Evolutionary conservation across 73 alveolate species (phyloP), one percentile per base, ranked within the genome.

Genomic region (Paramecium caudatum): DNA sequence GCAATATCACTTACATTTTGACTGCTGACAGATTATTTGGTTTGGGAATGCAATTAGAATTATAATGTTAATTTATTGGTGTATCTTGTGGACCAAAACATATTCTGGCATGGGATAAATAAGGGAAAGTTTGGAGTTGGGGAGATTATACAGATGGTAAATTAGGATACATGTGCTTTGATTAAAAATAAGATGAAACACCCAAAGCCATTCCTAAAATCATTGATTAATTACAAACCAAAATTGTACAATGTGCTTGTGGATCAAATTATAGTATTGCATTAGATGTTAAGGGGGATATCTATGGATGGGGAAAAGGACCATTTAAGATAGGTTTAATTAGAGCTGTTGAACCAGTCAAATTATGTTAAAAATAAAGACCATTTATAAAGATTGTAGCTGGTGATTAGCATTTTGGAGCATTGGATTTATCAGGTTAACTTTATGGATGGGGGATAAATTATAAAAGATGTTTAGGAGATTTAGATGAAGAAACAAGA

Each of bases 351-450:
- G 32, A 36, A 43, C 88, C 88, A 3, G 80, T 43, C 5, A 55
- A 55, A 55, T 23, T 55, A 2, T 55, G 80, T 8, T 55, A 55
- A 55, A 55, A 15, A 55, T 4, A 55, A 12, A 65, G 34, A 65
- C 88, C 88, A 7, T 39, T 74, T 25, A 43, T 74, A 4, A 74
- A 74, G 16, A 45, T 74, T 15, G 32, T 74, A 37, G 88, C 88
- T 74, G 88, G 88, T n/a, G 46, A 74, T 45, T 41, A 30, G 6
- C 88, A 74, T 41, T 74, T 74, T 74, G 88, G 88, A 1, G 88
- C 88, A 4, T 21, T 74, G 21, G 65, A 36, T 74, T 45, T 74
- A 41, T 19, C 43, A 23, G 88, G 88, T 3, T 27, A 74, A 41
- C 55, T 74, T 3, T 74, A 19, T 36, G 88, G 62, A 12, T 74